A percentile compares a stretch with the other conserved stretches of the same genome.
Conservation (phyloP, 139 green algal species). For the Chlamydomonas incerta region DNA sequence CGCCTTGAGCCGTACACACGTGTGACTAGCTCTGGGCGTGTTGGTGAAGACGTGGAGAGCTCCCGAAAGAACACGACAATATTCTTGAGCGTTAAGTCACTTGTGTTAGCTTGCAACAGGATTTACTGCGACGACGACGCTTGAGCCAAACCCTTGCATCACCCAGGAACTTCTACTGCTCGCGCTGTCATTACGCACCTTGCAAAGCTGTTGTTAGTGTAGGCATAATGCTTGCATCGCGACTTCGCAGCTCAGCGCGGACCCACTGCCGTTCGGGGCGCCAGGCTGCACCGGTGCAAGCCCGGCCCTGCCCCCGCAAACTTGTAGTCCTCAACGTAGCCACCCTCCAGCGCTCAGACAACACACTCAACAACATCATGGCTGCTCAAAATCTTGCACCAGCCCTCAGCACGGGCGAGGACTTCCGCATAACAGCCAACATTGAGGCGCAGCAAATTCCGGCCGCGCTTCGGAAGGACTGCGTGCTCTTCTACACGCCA, state of each 20-base stretch:
- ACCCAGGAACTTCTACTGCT: too few species aligned
- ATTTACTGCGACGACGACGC: too few species aligned
- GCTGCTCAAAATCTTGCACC: constrained; percentile 2
- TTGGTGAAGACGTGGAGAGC: too few species aligned
- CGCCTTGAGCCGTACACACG: too few species aligned
- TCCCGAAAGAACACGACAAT: too few species aligned
- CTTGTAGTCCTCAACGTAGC: constrained; percentile 18
- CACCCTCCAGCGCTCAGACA: constrained; percentile 33
- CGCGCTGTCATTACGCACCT: too few species aligned
- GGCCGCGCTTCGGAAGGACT: constrained; percentile 73
- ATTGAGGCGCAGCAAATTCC: constrained; percentile 44
- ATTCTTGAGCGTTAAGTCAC: too few species aligned
- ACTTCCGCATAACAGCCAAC: constrained; percentile 49
- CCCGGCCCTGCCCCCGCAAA: constrained; percentile 8
- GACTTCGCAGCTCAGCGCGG: not conserved
- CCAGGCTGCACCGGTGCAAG: not conserved
- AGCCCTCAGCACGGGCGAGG: constrained; percentile 40
- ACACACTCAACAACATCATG: constrained; percentile 34
- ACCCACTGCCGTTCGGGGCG: constrained; percentile 21
- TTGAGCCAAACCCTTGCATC: too few species aligned
- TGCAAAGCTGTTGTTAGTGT: not conserved
- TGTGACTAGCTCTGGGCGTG: too few species aligned
- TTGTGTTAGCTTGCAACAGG: too few species aligned
- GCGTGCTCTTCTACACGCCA: constrained; percentile 92
- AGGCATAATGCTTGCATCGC: constrained; percentile 1